Percentiles rank a stretch among this genome's conserved stretches.
These are phyloP conservation scores for Auricularia sp. DNA, from an alignment of 768 basidiomycete genomes.

Conservation along the genomic window DNA sequence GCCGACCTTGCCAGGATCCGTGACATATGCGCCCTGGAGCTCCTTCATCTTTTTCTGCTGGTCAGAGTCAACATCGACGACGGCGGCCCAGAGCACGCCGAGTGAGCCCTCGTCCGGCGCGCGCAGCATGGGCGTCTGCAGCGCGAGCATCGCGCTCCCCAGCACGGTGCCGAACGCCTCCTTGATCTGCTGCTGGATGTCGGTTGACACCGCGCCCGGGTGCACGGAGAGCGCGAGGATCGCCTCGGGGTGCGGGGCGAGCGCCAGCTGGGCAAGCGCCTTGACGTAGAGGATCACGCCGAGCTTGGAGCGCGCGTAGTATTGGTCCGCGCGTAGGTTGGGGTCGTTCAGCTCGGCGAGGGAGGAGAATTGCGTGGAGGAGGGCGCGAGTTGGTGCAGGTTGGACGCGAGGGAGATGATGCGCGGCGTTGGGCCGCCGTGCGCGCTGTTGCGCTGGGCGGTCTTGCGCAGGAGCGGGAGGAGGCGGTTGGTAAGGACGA, in stretches of 20 bases:
- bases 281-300: slow-evolving; percentile 32
- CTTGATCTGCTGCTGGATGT: slow-evolving; percentile 18
- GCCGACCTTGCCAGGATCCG: slow-evolving; percentile 7
- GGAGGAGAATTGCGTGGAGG: slow-evolving; percentile 23
- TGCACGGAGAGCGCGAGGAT: slow-evolving; percentile 12
- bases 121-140: slow-evolving; percentile 20
- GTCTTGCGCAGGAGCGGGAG: slow-evolving; percentile 31
- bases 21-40: slow-evolving; percentile 20
- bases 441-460: slow-evolving; percentile 9
- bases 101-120: slow-evolving; percentile 18
- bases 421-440: slow-evolving; percentile 21
- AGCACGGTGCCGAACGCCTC: slow-evolving; percentile 18
- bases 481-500: slow-evolving; percentile 33
- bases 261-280: slow-evolving; percentile 14
- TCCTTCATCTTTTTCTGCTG: not conserved
- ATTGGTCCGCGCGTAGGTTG: slow-evolving; percentile 21
- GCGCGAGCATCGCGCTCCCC: slow-evolving; percentile 15
- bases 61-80: slow-evolving; percentile 16
- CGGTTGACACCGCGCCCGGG: slow-evolving; percentile 21
- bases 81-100: slow-evolving; percentile 25
- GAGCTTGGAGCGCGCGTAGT: slow-evolving; percentile 33
- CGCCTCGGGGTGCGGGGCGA: not conserved
- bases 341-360: slow-evolving; percentile 29
- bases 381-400: slow-evolving; percentile 29
- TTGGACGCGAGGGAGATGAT: slow-evolving; percentile 32